phyloP scores from a whole-genome alignment of 306 rosid species.

The Vachellia collinsii region DNA sequence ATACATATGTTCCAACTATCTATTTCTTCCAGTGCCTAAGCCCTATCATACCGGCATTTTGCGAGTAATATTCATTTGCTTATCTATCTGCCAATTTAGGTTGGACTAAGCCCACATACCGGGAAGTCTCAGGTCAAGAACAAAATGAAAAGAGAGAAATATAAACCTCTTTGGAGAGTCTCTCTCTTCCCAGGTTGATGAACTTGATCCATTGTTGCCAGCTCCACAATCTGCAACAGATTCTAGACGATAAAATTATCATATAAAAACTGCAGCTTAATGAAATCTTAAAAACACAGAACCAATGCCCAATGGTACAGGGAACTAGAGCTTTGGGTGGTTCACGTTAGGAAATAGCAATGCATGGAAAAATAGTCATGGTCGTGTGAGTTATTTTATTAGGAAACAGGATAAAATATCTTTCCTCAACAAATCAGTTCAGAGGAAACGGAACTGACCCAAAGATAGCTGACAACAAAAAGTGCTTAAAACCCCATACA shows the following conservation, averaged over 20 bases:
- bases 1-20: background rate
- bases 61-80: background rate
- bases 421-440: background rate
- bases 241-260: too few relatives aligned
- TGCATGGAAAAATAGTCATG: too few relatives aligned
- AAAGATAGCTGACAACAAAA: background rate
- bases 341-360: too few relatives aligned
- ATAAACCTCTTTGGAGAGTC: background rate
- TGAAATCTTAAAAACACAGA: background rate
- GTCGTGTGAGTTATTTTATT: too few relatives aligned
- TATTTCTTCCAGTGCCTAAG: background rate
- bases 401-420: background rate
- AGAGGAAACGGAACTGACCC: background rate
- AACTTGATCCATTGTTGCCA: background rate
- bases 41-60: background rate
- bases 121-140: background rate
- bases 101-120: background rate
- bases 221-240: background rate
- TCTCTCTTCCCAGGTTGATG: background rate
- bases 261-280: background rate
- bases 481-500: background rate
- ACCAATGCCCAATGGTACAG: background rate
- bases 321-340: background rate
- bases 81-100: background rate
- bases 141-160: background rate